phyloP scores from a whole-genome alignment of 2,329 filamentous ascomycete species.

The Aspergillus latus region DNA sequence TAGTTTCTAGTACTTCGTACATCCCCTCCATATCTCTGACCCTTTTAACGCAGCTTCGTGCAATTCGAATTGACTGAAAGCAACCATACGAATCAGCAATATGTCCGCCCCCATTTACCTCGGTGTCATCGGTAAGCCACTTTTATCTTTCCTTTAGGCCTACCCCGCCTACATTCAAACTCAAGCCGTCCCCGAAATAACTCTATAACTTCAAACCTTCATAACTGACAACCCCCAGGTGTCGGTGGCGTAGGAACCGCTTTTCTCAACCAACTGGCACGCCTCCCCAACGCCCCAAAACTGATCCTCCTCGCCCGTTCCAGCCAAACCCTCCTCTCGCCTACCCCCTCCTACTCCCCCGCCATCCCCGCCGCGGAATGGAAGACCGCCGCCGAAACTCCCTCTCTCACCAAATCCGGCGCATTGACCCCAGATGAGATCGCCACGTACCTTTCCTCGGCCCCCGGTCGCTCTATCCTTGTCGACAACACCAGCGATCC shows the following conservation, averaged over 20 bases:
- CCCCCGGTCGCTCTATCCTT: slow-evolving; percentile 75
- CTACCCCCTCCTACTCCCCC: slow-evolving; percentile 66
- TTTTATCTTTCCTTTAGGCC: neutral
- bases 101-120: slow-evolving; percentile 44
- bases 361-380: slow-evolving; percentile 58
- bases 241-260: slow-evolving; percentile 89
- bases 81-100: neutral
- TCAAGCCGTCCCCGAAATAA: too few relatives aligned
- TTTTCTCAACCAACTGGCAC: slow-evolving; percentile 80
- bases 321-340: slow-evolving; percentile 74
- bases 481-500: slow-evolving; percentile 96
- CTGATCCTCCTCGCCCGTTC: slow-evolving; percentile 85
- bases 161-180: neutral
- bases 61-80: neutral
- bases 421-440: slow-evolving; percentile 66
- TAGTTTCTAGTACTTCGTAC: neutral
- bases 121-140: slow-evolving; percentile 41
- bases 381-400: slow-evolving; percentile 60
- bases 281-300: slow-evolving; percentile 67
- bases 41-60: slow-evolving; percentile 4
- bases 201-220: neutral
- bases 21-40: neutral
- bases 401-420: slow-evolving; percentile 53
- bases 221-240: slow-evolving; percentile 53
- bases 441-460: slow-evolving; percentile 72